Evolutionary conservation across 176 grass and related monocot genomes (phyloP), one percentile per base, ranked within the genome.

Genomic region (Oryza punctata): DNA sequence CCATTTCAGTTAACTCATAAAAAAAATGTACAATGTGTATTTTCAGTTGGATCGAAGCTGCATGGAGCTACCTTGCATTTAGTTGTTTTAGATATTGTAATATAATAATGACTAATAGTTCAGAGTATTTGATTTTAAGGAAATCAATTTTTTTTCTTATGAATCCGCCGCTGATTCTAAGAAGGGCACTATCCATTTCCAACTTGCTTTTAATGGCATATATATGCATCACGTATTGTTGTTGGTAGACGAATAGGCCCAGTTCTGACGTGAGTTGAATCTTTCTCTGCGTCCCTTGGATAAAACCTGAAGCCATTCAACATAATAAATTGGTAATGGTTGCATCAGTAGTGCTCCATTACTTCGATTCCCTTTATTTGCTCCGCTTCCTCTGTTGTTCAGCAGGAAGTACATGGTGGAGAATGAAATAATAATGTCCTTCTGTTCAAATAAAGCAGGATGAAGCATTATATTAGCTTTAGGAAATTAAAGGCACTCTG

Each of bases 351-450:
- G 24, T 23, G 38, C 74, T 64, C 38, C 28, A 70, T 60, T 63
- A 72, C 47, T 47, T 47, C 13, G 13, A 47, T 28, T 12, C 63
- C n/a, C 29, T 67, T 40, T 16, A 52, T 75, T 75, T 52, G 29
- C 21, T 46, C 9, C 61, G 12, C 18, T 60, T 70, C 63, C 63
- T 76, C 63, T 21, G 28, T 76, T 67, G 18, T 83, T 75, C 14
- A 24, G 12, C 11, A 3, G 65, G 25, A 16, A 3, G 65, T 15
- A 16, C 30, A 3, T 19, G 21, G 44, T 13, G 26, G 26, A 44
- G 24, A 71, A 71, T 9, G 40, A 69, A 78, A 52, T 24, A 68
- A 84, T 52, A 44, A 5, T 67, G 73, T 77, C 21, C 18, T n/a
- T n/a, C n/a, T 19, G 12, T 70, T 45, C 47, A 69, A 24, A 19